phyloP scores from a whole-genome alignment of 2,329 filamentous ascomycete genomes.

The Lachnum nothofagi region DNA sequence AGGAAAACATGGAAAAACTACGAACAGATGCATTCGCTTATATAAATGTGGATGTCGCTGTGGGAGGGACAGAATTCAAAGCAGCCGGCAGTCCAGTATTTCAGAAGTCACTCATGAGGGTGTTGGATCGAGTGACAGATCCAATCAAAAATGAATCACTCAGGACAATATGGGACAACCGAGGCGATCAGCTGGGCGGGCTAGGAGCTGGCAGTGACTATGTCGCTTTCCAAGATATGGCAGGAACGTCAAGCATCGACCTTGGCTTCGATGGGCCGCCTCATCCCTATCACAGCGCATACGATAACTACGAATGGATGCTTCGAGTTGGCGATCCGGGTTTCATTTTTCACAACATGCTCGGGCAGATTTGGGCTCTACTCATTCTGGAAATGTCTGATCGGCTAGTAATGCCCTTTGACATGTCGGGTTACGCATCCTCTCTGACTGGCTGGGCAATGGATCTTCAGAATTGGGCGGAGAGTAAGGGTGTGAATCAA shows the following conservation, averaged over 20 bases:
- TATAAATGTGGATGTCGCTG: slow-evolving; percentile 81
- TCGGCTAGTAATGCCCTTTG: slow-evolving; percentile 74
- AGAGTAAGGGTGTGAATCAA: slow-evolving; percentile 51
- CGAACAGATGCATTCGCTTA: slow-evolving; percentile 76
- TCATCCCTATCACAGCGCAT: slow-evolving; percentile 75
- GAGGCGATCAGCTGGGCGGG: slow-evolving; percentile 56
- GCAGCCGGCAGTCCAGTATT: slow-evolving; percentile 80
- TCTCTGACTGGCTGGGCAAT: slow-evolving; percentile 60
- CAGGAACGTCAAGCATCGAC: slow-evolving; percentile 82
- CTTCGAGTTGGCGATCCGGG: slow-evolving; percentile 71
- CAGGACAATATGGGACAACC: slow-evolving; percentile 68
- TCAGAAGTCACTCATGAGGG: slow-evolving; percentile 63
- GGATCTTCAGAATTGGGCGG: slow-evolving; percentile 61
- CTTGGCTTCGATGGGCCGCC: slow-evolving; percentile 65
- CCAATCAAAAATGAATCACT: slow-evolving; percentile 68
- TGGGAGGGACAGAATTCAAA: slow-evolving; percentile 68
- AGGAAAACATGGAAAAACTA: slow-evolving; percentile 70
- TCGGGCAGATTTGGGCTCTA: slow-evolving; percentile 75
- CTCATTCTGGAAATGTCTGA: slow-evolving; percentile 83
- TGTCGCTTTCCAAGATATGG: slow-evolving; percentile 85
- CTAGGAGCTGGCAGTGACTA: slow-evolving; percentile 77
- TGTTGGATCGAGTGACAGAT: slow-evolving; percentile 70
- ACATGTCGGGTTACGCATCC: slow-evolving; percentile 67
- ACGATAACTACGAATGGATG: slow-evolving; percentile 89
- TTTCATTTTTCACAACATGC: slow-evolving; percentile 72